Evolutionary conservation across 306 rosid genomes (phyloP).

Genomic region (Cucurbita maxima): DNA sequence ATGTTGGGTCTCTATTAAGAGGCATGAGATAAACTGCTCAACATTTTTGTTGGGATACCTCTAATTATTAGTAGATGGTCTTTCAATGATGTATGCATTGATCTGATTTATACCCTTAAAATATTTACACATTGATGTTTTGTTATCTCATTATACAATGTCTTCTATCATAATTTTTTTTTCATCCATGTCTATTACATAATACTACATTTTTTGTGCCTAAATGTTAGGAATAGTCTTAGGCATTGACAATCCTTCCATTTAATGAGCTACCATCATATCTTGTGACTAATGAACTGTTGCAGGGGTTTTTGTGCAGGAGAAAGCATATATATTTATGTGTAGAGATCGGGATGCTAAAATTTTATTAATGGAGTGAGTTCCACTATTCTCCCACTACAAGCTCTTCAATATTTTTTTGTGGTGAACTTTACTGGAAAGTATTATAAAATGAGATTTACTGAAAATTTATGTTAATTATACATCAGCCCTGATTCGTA

Average conservation of each 20-base stretch:
- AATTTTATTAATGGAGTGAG: slow-evolving; percentile 81
- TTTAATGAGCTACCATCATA: slow-evolving; percentile 3
- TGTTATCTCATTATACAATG: not conserved
- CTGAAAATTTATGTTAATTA: slow-evolving; percentile 13
- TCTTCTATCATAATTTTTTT: not conserved
- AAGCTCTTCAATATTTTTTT: not conserved
- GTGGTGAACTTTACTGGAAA: not conserved
- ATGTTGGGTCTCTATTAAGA: not conserved
- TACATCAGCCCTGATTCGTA: slow-evolving; percentile 49
- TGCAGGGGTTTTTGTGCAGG: slow-evolving; percentile 56
- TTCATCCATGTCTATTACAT: not conserved
- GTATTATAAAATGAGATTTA: not conserved
- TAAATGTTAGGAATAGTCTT: not conserved
- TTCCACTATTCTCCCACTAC: slow-evolving; percentile 10
- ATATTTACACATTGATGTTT: not conserved
- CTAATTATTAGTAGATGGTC: not conserved
- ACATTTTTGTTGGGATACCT: not conserved
- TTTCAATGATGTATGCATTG: not conserved
- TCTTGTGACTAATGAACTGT: slow-evolving; percentile 3
- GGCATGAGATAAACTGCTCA: not conserved
- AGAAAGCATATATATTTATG: slow-evolving; percentile 60
- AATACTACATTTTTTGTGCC: not conserved
- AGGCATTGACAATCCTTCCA: not conserved
- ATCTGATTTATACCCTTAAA: not conserved
- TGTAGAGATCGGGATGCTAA: slow-evolving; percentile 78